Percentiles rank a stretch among this genome's conserved stretches.
Conservation (phyloP, 805 yeast species). For the Spencermartinsiella europaea region DNA sequence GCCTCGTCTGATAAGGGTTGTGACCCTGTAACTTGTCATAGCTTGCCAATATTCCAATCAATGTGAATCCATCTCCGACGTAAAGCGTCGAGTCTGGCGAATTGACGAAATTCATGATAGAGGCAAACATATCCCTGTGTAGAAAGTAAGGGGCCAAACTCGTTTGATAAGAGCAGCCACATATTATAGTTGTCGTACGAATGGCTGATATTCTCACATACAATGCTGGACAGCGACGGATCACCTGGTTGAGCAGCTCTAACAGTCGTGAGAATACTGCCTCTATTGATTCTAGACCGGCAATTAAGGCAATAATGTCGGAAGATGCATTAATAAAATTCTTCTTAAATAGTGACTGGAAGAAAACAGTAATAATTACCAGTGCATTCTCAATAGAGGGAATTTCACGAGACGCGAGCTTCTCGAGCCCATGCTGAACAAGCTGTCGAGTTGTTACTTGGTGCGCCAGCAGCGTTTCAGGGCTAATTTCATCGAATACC, state of each 20-base stretch:
- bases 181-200: conserved; percentile 27
- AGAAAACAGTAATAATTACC: conserved; percentile 22
- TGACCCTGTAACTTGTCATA: conserved; percentile 34
- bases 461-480: conserved; percentile 19
- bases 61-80: conserved; percentile 32
- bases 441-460: conserved; percentile 18
- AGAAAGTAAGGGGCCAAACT: conserved; percentile 30
- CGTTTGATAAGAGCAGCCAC: conserved; percentile 31
- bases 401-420: conserved; percentile 17
- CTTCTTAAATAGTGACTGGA: conserved; percentile 27
- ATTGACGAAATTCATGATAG: conserved; percentile 31
- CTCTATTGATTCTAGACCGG: conserved; percentile 34
- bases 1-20: conserved; percentile 33
- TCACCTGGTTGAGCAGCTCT: conserved; percentile 23
- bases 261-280: conserved; percentile 28
- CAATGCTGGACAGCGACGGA: conserved; percentile 20
- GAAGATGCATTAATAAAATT: conserved; percentile 26
- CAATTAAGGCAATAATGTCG: conserved; percentile 30
- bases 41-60: conserved; percentile 35
- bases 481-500: conserved; percentile 21
- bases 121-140: conserved; percentile 34
- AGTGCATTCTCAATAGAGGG: conserved; percentile 21
- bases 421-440: conserved; percentile 21
- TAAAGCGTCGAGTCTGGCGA: conserved; percentile 21
- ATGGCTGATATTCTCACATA: conserved; percentile 25